phyloP scores from a whole-genome alignment of 192 early-diverging fungal genomes.

The Coemansia furcata region DNA sequence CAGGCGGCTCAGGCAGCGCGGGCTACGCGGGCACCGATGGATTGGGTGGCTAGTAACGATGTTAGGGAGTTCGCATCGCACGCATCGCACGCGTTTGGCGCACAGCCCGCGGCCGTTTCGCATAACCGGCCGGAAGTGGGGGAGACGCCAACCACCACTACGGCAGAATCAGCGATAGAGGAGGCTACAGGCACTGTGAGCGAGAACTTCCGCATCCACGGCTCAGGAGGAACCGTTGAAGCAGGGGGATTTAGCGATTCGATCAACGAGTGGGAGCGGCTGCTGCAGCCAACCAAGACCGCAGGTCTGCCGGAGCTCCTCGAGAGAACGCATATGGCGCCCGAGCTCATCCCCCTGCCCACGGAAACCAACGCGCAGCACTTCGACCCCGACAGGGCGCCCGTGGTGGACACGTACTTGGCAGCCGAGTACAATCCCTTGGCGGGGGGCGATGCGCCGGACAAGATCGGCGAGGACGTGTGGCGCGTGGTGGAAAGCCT shows the following conservation, averaged over 20 bases:
- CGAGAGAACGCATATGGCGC: background rate
- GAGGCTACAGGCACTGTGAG: background rate
- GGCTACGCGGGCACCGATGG: background rate
- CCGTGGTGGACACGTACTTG: conserved; percentile 19
- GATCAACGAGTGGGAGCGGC: conserved; percentile 13
- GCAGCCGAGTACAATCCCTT: conserved; percentile 1
- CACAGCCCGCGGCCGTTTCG: background rate
- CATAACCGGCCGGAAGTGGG: conserved; percentile 15
- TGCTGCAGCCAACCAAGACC: conserved; percentile 31
- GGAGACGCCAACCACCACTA: background rate
- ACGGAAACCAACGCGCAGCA: background rate
- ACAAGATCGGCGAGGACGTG: conserved; percentile 49
- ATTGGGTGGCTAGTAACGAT: background rate
- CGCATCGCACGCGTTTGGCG: background rate
- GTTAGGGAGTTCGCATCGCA: background rate
- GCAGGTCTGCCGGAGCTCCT: conserved; percentile 24
- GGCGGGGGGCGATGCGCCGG: conserved; percentile 12
- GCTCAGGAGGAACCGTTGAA: background rate
- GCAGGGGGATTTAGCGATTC: background rate
- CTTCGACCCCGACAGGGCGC: conserved; percentile 18
- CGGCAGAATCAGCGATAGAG: background rate
- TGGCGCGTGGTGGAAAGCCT: conserved; percentile 49
- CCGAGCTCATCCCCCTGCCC: background rate
- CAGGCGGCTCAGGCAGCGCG: background rate
- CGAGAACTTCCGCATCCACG: conserved; percentile 9